These are phyloP conservation scores for Akanthomyces muscarius DNA, from an alignment of 2,329 filamentous ascomycete species.

Conservation along the genomic window DNA sequence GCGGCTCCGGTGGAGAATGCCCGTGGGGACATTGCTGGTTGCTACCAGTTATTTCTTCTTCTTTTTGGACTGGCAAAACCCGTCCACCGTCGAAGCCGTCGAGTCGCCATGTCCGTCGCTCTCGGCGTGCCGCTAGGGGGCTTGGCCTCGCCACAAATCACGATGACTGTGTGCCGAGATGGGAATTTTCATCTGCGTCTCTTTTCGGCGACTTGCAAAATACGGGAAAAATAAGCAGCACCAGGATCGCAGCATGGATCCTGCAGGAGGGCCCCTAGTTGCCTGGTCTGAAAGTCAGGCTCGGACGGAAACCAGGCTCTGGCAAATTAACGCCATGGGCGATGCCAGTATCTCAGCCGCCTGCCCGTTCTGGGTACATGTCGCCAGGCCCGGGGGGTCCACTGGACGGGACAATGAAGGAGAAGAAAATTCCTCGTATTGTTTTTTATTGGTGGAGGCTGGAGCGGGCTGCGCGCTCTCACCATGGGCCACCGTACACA, in stretches of 20 bases:
- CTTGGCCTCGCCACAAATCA: neutral
- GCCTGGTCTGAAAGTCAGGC: neutral
- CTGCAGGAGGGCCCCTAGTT: neutral
- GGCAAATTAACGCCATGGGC: slow-evolving; percentile 2
- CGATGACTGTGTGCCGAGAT: neutral
- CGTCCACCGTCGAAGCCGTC: neutral
- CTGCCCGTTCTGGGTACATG: neutral
- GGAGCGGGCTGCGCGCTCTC: neutral
- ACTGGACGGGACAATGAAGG: neutral
- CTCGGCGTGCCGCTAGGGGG: neutral
- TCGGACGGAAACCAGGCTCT: neutral
- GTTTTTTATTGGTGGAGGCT: neutral
- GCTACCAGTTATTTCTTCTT: neutral
- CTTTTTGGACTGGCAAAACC: neutral
- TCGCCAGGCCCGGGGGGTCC: neutral
- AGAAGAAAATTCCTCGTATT: slow-evolving; percentile 12
- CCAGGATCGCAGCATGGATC: slow-evolving; percentile 7
- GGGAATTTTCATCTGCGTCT: neutral
- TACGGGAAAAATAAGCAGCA: neutral
- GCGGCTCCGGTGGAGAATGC: neutral
- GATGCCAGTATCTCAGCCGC: neutral
- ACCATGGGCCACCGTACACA: neutral
- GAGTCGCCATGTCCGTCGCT: neutral
- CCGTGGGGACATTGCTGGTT: neutral
- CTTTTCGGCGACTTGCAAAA: neutral